Base-by-base conservation (phyloP, 495 filamentous ascomycete genomes). In the Aspergillus panamensis region DNA sequence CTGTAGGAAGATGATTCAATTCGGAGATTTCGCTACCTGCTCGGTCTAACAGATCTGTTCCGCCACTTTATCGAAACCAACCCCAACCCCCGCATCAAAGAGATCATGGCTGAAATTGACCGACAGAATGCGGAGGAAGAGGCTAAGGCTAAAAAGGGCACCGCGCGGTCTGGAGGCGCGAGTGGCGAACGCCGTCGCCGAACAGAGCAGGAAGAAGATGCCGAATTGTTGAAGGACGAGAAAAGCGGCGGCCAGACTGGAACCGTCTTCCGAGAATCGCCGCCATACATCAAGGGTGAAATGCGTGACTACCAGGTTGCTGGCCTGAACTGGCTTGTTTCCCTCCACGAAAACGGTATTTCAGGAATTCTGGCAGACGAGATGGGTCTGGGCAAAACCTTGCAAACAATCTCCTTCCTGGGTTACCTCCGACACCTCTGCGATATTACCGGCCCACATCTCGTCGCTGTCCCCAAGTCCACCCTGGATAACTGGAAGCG, bases 51-150 rank as follows among this genome's bases (percentile, higher is more conserved):
- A 45, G 95, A 99, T 67, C 82, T 99, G 19, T 99, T 99, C 78
- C 89, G 95, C 59, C 95, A 99, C 73, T 99, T 99, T 73, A 99
- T 99, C 76, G 92, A 97, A 66, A 88, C 92, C 17, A 99, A 96
- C 67, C 94, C 92, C 2, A 90, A 97, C 62, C 92, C 92, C 0
- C 85, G 85, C 37, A 91, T 97, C 67, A 87, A 93, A 63, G 87
- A 93, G 43, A 89, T 97, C 53, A 91, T 97, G 80, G 82, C 82
- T 9, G 90, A 97, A 70, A 97, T 97, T 64, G 92, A 97, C 69
- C 85, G 87, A 21, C 91, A 96, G 69, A 92, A 97, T 70, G 87
- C 83, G 16, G 90, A 95, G 61, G 75, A 80, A 30, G 84, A 86
- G 40, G 77, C 74, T 17, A 89, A 81, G 64, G 77, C 79, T 10